Conservation (phyloP, 495 filamentous ascomycete species). For the Penicillium angulare region DNA sequence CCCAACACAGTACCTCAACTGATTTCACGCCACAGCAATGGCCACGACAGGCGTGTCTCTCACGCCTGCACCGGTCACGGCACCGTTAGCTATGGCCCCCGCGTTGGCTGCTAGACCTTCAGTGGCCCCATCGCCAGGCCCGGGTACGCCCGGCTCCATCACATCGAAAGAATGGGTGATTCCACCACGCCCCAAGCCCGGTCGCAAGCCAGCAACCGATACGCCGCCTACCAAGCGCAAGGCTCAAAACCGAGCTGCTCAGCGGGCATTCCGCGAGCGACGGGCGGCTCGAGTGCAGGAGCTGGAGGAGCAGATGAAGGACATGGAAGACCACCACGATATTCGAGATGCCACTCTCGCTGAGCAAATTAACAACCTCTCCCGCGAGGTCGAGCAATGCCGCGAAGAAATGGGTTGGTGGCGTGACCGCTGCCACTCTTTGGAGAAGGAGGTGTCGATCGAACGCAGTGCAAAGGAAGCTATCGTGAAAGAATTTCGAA, state of each 20-base stretch:
- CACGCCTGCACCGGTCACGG: slow-evolving; percentile 30
- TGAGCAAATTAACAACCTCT: slow-evolving; percentile 46
- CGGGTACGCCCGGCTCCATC: slow-evolving; percentile 43
- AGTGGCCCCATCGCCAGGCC: slow-evolving; percentile 41
- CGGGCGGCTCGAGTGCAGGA: slow-evolving; percentile 81
- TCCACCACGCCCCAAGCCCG: slow-evolving; percentile 87
- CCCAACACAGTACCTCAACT: slow-evolving; percentile 15
- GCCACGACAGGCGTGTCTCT: slow-evolving; percentile 35
- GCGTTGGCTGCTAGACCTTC: slow-evolving; percentile 36
- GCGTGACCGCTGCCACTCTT: slow-evolving; percentile 46
- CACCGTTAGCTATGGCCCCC: slow-evolving; percentile 32
- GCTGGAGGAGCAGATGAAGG: slow-evolving; percentile 78
- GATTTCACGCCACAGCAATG: slow-evolving; percentile 25
- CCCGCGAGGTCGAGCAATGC: slow-evolving; percentile 53
- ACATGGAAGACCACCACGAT: slow-evolving; percentile 55
- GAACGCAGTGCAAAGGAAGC: slow-evolving; percentile 43
- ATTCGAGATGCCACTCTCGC: slow-evolving; percentile 40
- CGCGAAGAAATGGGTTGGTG: slow-evolving; percentile 47
- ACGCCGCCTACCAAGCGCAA: slow-evolving; percentile 90
- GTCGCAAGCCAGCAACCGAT: slow-evolving; percentile 87
- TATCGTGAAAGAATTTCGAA: slow-evolving; percentile 40
- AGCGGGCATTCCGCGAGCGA: slow-evolving; percentile 86
- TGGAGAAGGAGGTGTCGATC: slow-evolving; percentile 49
- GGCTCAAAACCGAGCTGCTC: slow-evolving; percentile 89
- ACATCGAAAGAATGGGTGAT: slow-evolving; percentile 87